phyloP scores from a whole-genome alignment of 495 filamentous ascomycete species.

The Elasticomyces elasticus region DNA sequence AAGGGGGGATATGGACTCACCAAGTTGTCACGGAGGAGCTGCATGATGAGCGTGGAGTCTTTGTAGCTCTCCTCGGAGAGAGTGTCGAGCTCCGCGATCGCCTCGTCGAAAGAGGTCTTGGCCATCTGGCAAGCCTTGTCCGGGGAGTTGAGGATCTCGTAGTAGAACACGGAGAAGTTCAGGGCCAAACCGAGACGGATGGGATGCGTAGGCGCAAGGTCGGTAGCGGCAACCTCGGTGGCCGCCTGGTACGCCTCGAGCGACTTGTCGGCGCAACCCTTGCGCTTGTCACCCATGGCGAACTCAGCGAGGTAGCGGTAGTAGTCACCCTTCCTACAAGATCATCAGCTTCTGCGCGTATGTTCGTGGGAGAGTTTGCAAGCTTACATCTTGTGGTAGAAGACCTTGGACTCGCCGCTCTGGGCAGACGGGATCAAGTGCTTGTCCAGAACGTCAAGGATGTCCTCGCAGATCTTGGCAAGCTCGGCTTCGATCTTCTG shows the following conservation, averaged over 20 bases:
- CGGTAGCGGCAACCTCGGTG: slow-evolving; percentile 95
- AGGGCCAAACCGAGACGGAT: slow-evolving; percentile 96
- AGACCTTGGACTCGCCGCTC: slow-evolving; percentile 97
- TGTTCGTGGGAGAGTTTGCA: background rate
- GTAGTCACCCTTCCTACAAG: slow-evolving; percentile 94
- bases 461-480: slow-evolving; percentile 98
- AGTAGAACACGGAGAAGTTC: slow-evolving; percentile 99
- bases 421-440: slow-evolving; percentile 94
- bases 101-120: slow-evolving; percentile 99
- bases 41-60: slow-evolving; percentile 99
- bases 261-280: slow-evolving; percentile 88
- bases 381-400: slow-evolving; percentile 99
- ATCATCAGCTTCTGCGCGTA: slow-evolving; percentile 10
- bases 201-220: slow-evolving; percentile 95
- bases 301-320: slow-evolving; percentile 99
- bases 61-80: slow-evolving; percentile 99
- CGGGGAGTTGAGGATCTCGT: slow-evolving; percentile 98
- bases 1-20: slow-evolving; percentile 45
- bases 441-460: slow-evolving; percentile 90
- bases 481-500: slow-evolving; percentile 98
- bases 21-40: slow-evolving; percentile 95
- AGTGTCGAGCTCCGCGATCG: slow-evolving; percentile 95
- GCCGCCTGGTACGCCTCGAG: slow-evolving; percentile 99
- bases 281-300: slow-evolving; percentile 97
- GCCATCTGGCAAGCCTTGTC: slow-evolving; percentile 98